Evolutionary conservation across 441 rosid genomes (phyloP), one percentile per base, ranked within the genome.

Genomic region (Geranium incanum): DNA sequence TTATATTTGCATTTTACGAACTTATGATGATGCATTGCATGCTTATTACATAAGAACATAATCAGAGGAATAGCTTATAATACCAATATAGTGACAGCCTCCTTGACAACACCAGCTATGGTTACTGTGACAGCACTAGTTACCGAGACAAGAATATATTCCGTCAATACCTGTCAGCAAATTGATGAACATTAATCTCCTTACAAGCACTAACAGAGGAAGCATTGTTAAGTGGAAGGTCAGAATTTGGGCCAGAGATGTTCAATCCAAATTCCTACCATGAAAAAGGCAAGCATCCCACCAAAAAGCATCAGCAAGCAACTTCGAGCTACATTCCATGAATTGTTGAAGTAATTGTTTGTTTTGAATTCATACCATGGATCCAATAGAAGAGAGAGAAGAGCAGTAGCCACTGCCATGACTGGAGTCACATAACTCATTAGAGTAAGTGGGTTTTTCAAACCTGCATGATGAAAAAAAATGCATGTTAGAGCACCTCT

Each of bases 121-220:
- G 96, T 92, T 77, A 95, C 91, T 0, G 98, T 95, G 74, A 90
- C 98, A 67, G 99, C 99, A 83, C 98, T 95, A 43, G 99, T 92
- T 75, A 95, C 97, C 59, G 97, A 92, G 76, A 95, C 86, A 76
- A 95, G 98, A 71, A 95, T 76, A 65, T 84, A 95, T 81, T 92
- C 97, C 0, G 98, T 92, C 70, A 95, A 80, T 66, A 95, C 98
- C 99, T 92, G 93, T 28, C 77, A 85, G 66, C 65, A 71, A 60
- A 62, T 72, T 38, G 75, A 77, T 63, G 67, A 6, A 63, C 39
- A 63, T 63, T 28, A 63, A 63, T 63, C 39, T 63, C 67, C 67
- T 33, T 13, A 63, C 67, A 63, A 33, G 16, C 67, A 63, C 67
- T 12, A 4, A 62, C 36, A 13, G 18, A 55, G 62, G 62, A 55